These are phyloP conservation scores for Solanum lignicaule DNA, from an alignment of 257 asterid species.

Conservation along the genomic window DNA sequence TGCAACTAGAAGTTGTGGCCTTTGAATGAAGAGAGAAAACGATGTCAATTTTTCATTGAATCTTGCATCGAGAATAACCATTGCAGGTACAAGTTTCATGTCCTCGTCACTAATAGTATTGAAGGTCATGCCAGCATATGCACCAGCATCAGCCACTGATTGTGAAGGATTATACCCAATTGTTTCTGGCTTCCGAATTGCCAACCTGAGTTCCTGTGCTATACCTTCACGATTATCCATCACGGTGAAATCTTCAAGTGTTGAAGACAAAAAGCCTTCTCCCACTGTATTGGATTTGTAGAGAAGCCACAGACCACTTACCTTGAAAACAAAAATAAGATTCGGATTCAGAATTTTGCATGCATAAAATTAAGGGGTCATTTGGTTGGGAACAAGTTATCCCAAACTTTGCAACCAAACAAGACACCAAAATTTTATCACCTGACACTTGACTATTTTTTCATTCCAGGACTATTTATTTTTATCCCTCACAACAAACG, in stretches of 20 bases:
- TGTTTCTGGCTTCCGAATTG: constrained; percentile 70
- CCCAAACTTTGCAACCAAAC: not conserved
- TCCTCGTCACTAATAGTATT: constrained; percentile 20
- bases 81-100: constrained; percentile 51
- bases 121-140: constrained; percentile 13
- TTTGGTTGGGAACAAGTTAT: not conserved
- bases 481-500: not conserved
- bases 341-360: not conserved
- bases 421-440: not conserved
- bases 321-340: constrained; percentile 36
- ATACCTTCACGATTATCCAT: constrained; percentile 94
- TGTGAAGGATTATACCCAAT: constrained; percentile 32
- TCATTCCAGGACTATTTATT: not conserved
- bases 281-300: constrained; percentile 61
- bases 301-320: constrained; percentile 77
- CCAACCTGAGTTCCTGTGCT: constrained; percentile 83
- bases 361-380: not conserved
- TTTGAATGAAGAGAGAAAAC: constrained; percentile 75
- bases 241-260: constrained; percentile 69
- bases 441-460: not conserved
- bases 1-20: constrained; percentile 96
- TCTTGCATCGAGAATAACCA: constrained; percentile 84
- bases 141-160: constrained; percentile 18
- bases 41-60: constrained; percentile 47
- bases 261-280: constrained; percentile 76